Percentiles rank a stretch among this genome's conserved stretches.
Conservation (phyloP, 176 grass and related monocot genomes). For the Cenchrus purpureus region DNA sequence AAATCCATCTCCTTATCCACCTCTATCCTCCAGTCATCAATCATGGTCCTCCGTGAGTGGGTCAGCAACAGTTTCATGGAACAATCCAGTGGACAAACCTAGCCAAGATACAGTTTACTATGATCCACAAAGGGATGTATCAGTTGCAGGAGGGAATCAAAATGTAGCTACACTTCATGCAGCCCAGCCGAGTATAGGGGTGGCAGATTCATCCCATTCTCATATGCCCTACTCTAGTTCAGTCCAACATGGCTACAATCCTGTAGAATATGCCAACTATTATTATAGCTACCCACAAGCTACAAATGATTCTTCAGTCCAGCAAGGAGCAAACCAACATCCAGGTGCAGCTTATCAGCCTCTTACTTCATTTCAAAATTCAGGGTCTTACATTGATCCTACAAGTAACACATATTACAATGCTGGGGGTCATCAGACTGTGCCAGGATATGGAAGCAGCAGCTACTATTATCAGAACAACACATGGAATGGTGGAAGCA, state of each 20-base stretch:
- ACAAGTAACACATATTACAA: conserved; percentile 99
- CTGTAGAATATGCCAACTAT: conserved; percentile 61
- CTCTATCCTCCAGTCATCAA: conserved; percentile 56
- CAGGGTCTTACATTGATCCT: conserved; percentile 84
- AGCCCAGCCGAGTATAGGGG: conserved; percentile 39
- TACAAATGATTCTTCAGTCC: conserved; percentile 60
- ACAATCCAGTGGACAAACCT: conserved; percentile 49
- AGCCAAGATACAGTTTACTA: conserved; percentile 68
- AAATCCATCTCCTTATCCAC: conserved; percentile 63
- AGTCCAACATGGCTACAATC: conserved; percentile 63
- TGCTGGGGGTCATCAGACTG: conserved; percentile 91
- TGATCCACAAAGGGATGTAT: conserved; percentile 71
- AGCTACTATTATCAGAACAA: conserved; percentile 82
- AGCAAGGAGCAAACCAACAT: conserved; percentile 89
- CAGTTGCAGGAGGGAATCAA: conserved; percentile 60
- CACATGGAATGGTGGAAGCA: conserved; percentile 54
- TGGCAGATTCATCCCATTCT: conserved; percentile 49
- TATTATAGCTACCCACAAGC: conserved; percentile 74
- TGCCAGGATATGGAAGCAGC: conserved; percentile 71
- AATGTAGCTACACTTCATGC: conserved; percentile 47
- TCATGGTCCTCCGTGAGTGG: conserved; percentile 59
- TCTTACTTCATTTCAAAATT: conserved; percentile 99
- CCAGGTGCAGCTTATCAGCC: conserved; percentile 99
- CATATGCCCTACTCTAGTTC: conserved; percentile 67
- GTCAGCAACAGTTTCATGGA: conserved; percentile 53